phyloP scores from a whole-genome alignment of 2,329 filamentous ascomycete species.

The Colletotrichum siamense region DNA sequence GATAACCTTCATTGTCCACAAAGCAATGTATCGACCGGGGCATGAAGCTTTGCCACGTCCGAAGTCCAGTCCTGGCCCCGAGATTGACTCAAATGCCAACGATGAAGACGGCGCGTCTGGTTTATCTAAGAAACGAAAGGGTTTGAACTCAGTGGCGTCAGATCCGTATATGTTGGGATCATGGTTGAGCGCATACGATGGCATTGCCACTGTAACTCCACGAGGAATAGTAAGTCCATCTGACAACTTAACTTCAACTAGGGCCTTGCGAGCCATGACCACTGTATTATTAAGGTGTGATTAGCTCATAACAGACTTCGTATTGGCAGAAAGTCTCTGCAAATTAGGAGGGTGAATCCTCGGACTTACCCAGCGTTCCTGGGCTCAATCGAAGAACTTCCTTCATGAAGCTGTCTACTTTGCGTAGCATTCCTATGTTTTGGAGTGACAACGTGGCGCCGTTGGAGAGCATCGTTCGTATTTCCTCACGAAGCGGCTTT shows the following conservation, averaged over 20 bases:
- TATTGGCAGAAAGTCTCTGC: background rate
- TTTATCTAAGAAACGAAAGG: background rate
- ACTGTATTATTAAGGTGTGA: background rate
- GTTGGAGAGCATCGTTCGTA: background rate
- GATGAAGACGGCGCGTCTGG: background rate
- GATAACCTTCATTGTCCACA: slow-evolving; percentile 1
- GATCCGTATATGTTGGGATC: background rate
- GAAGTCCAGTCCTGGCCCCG: background rate
- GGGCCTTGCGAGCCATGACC: slow-evolving; percentile 3
- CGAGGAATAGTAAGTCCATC: background rate
- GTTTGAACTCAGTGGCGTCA: background rate
- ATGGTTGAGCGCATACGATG: background rate
- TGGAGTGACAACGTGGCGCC: background rate
- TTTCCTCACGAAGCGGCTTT: background rate
- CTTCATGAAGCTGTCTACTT: slow-evolving; percentile 3
- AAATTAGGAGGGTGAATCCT: background rate
- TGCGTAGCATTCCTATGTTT: background rate
- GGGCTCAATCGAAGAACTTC: background rate
- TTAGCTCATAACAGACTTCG: background rate
- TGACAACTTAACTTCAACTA: background rate
- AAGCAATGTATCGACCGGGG: background rate
- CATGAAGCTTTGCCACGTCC: background rate
- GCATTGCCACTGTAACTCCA: slow-evolving; percentile 1
- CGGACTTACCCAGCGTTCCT: background rate
- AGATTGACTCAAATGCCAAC: background rate